Conservation (phyloP, 2,329 filamentous ascomycete genomes). For the Aspergillus viridinutans region DNA sequence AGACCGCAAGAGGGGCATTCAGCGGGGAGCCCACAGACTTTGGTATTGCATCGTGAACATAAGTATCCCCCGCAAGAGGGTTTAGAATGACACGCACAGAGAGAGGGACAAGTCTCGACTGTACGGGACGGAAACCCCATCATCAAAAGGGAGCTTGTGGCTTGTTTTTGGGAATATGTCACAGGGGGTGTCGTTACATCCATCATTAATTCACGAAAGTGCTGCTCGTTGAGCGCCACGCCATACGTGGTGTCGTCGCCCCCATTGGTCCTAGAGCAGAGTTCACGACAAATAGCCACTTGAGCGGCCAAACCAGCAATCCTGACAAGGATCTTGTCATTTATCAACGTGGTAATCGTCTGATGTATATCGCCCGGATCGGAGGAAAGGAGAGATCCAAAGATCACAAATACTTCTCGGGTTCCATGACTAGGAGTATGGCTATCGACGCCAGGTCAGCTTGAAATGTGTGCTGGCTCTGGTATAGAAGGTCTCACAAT, state of each 20-base stretch:
- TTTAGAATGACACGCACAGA: constrained; percentile 87
- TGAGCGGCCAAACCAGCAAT: constrained; percentile 89
- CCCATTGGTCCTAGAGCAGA: constrained; percentile 81
- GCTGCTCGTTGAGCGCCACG: constrained; percentile 79
- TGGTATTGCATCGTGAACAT: constrained; percentile 81
- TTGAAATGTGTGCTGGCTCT: background rate
- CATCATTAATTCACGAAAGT: constrained; percentile 86
- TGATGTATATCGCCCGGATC: constrained; percentile 95
- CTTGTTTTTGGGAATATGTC: constrained; percentile 58
- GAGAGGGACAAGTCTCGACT: constrained; percentile 65
- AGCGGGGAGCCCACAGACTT: constrained; percentile 84
- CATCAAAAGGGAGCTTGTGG: constrained; percentile 66
- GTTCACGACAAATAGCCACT: constrained; percentile 84
- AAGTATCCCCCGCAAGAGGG: constrained; percentile 80
- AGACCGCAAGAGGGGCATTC: constrained; percentile 89
- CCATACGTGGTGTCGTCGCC: constrained; percentile 69
- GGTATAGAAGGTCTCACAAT: constrained; percentile 53
- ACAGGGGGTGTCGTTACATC: constrained; percentile 84
- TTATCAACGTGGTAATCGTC: constrained; percentile 73
- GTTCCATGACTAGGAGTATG: constrained; percentile 92
- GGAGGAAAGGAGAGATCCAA: constrained; percentile 82
- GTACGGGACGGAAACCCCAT: constrained; percentile 95
- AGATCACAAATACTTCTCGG: constrained; percentile 84
- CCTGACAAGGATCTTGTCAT: constrained; percentile 79
- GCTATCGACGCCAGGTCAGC: constrained; percentile 39